phyloP scores from a whole-genome alignment of 257 asterid species.

The Nicotiana tabacum region DNA sequence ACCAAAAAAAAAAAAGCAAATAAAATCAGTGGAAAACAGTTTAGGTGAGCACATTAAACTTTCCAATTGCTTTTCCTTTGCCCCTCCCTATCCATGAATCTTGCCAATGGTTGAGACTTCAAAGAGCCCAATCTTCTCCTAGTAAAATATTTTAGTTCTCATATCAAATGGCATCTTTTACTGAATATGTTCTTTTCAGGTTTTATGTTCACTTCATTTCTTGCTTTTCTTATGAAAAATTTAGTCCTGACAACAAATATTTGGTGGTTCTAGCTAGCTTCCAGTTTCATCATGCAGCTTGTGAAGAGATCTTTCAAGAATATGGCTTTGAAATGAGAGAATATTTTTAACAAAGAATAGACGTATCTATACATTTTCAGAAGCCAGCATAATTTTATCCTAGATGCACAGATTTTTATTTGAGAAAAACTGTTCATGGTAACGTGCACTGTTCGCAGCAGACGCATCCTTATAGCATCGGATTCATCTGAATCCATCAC shows the following conservation, averaged over 20 bases:
- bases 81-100: neutral
- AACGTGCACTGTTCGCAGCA: neutral
- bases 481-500: no score
- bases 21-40: neutral
- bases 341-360: neutral
- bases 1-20: neutral
- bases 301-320: neutral
- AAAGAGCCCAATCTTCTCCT: neutral
- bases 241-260: neutral
- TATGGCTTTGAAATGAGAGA: neutral
- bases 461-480: no score
- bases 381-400: neutral
- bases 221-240: neutral
- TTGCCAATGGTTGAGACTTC: conserved; percentile 3
- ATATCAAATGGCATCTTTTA: neutral
- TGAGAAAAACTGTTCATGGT: neutral
- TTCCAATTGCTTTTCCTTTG: neutral
- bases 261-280: neutral
- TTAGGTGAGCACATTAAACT: neutral
- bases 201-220: neutral
- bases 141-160: neutral
- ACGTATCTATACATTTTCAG: neutral
- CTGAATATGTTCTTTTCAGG: neutral
- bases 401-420: neutral
- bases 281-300: neutral